Evolutionary conservation across 208 protist species (phyloP), one percentile per base, ranked within the genome.

Genomic region (Acanthamoeba castellanii): DNA sequence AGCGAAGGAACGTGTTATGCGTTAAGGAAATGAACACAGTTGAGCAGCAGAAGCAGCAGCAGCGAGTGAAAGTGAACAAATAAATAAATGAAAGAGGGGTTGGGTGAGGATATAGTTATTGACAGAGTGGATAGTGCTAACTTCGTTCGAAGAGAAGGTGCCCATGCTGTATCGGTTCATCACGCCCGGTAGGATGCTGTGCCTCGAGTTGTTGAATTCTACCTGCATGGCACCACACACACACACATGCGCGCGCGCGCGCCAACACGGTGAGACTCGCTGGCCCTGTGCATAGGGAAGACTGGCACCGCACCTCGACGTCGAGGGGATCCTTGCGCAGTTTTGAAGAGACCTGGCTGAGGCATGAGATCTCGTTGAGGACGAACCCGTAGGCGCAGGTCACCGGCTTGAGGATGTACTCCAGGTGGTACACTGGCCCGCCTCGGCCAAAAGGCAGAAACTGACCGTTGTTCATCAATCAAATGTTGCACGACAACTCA

Each of bases 401-500:
- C 47, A 96, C 94, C 14, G 95, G 96, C 57, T 90, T 89, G 27
- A 96, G 93, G n/a, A 93, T 90, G 88, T 96, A 96, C 81, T 95
- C 95, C 68, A 96, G 59, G 55, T 96, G 92, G 74, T 96, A 96
- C 32, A 95, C 61, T 50, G 94, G 94, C 34, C 96, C 96, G 87
- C 96, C 95, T 94, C 96, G 74, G 0, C 96, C 96, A 92, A 96
- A 96, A 32, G 95, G 94, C 88, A 96, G 59, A 88, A 95, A 94
- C 96, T 96, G 47, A 11, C 45, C 81, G 66, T 9, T 20, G 30
- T 55, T 32, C 45, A 5, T 9, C 18, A 89, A 52, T 3, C n/a
- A 47, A 22, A 87, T 22, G 25, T 1, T 74, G n/a, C 32, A 82
- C 57, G 22, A 64, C 57, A 20, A 27, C 57, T 8, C 14, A 64